phyloP scores from a whole-genome alignment of 1,284 basidiomycete species.

The Stygiomarasmius scandens region DNA sequence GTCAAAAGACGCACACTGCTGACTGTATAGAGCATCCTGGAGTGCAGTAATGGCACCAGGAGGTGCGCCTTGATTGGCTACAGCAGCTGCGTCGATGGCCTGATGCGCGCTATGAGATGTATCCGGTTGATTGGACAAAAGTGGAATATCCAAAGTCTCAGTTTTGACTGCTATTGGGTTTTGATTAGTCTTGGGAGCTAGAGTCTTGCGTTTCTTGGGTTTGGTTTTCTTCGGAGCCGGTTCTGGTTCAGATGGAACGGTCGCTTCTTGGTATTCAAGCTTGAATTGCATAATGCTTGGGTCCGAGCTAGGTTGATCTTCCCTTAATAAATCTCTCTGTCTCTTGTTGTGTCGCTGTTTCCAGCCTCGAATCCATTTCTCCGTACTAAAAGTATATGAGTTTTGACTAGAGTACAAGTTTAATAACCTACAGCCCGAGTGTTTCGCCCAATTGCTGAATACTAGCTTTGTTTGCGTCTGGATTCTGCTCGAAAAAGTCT shows the following conservation, averaged over 20 bases:
- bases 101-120: too few species aligned
- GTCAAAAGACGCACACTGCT: too few species aligned
- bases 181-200: not conserved
- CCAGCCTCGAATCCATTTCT: conserved; percentile 16
- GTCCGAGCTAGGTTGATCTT: not conserved
- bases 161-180: not conserved
- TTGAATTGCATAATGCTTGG: not conserved
- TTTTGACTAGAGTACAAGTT: not conserved
- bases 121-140: too few species aligned
- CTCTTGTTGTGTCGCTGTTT: conserved; percentile 4
- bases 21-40: too few species aligned
- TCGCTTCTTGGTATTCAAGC: not conserved
- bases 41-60: too few species aligned
- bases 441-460: not conserved
- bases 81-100: too few species aligned
- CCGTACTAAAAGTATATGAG: conserved; percentile 2
- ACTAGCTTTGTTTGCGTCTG: not conserved
- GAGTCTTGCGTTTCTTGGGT: not conserved
- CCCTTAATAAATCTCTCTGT: conserved; percentile 2
- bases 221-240: not conserved
- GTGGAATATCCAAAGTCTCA: not conserved
- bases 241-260: not conserved
- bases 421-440: not conserved
- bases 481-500: not conserved
- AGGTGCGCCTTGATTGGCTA: too few species aligned